Evolutionary conservation across 2,329 filamentous ascomycete species (phyloP).

Genomic region (Stemphylium vesicarium): DNA sequence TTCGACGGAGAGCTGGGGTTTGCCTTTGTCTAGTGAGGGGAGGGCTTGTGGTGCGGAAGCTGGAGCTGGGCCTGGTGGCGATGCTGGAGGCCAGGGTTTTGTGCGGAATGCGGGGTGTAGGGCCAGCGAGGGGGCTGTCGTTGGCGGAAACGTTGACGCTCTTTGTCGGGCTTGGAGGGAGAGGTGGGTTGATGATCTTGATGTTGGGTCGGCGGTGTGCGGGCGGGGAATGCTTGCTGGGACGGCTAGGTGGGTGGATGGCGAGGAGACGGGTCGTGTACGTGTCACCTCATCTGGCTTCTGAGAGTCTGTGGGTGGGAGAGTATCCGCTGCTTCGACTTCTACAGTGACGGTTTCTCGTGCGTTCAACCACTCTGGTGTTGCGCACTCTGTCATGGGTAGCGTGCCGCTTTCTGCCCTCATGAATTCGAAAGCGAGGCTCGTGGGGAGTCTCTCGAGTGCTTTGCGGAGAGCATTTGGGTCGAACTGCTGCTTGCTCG

Average conservation of each 20-base stretch:
- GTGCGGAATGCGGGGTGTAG: not conserved
- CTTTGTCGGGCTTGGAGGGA: not conserved
- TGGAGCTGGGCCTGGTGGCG: too few relatives aligned
- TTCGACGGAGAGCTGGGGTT: not conserved
- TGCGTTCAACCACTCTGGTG: conserved; percentile 18
- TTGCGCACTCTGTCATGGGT: conserved; percentile 1
- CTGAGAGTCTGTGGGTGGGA: too few relatives aligned
- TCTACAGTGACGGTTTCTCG: conserved; percentile 19
- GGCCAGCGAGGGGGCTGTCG: not conserved
- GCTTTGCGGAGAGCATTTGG: conserved; percentile 24
- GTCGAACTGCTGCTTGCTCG: conserved; percentile 30
- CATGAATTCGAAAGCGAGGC: conserved; percentile 13
- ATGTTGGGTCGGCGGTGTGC: too few relatives aligned
- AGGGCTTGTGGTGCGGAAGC: too few relatives aligned
- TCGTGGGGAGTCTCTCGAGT: conserved; percentile 7
- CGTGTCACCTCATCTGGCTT: too few relatives aligned
- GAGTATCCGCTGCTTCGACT: conserved; percentile 23
- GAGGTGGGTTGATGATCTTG: not conserved
- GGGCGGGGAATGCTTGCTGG: too few relatives aligned
- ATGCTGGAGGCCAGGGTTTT: not conserved
- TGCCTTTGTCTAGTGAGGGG: too few relatives aligned
- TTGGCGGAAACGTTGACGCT: not conserved
- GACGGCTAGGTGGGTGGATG: too few relatives aligned
- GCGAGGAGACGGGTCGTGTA: too few relatives aligned
- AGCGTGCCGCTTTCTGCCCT: not conserved